phyloP scores from a whole-genome alignment of 495 filamentous ascomycete genomes.

The Aspergillus asperescens region DNA sequence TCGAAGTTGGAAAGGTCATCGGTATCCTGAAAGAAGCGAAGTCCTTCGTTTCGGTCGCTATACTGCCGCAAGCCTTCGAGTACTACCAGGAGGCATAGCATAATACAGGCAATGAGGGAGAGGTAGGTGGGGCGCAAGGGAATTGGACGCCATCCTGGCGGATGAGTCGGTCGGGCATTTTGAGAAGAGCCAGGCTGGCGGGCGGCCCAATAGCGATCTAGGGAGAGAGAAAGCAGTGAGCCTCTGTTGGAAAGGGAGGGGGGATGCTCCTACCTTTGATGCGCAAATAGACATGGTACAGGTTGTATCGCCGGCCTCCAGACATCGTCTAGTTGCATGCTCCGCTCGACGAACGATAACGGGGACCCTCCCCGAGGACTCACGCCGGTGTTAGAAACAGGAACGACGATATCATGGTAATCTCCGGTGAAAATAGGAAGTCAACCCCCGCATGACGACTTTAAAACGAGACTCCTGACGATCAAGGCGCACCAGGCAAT shows the following conservation, averaged over 20 bases:
- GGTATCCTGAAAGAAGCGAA: slow-evolving; percentile 32
- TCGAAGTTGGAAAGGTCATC: slow-evolving; percentile 29
- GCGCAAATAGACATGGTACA: slow-evolving; percentile 11
- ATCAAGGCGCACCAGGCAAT: background rate
- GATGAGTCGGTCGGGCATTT: slow-evolving; percentile 11
- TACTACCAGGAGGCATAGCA: slow-evolving; percentile 24
- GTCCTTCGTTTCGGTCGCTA: slow-evolving; percentile 28
- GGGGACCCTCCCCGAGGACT: slow-evolving; percentile 5
- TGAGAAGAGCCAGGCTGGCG: slow-evolving; percentile 7
- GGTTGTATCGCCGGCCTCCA: slow-evolving; percentile 11
- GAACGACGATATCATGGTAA: slow-evolving; percentile 4
- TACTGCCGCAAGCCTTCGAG: slow-evolving; percentile 35
- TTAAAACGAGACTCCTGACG: background rate
- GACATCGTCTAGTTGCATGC: slow-evolving; percentile 20
- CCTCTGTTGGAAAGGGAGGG: background rate
- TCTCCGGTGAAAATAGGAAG: background rate
- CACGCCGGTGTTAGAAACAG: slow-evolving; percentile 6
- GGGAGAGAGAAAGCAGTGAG: background rate
- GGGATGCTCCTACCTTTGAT: slow-evolving; percentile 5
- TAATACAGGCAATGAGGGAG: slow-evolving; percentile 19
- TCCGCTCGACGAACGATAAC: slow-evolving; percentile 9
- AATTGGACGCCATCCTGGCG: slow-evolving; percentile 34
- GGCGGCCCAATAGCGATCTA: slow-evolving; percentile 5
- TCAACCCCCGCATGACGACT: background rate
- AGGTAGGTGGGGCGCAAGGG: slow-evolving; percentile 35